Percentiles rank a stretch among this genome's conserved stretches.
phyloP scores from a whole-genome alignment of 805 yeast genomes.

The Kuraishia piskuri region DNA sequence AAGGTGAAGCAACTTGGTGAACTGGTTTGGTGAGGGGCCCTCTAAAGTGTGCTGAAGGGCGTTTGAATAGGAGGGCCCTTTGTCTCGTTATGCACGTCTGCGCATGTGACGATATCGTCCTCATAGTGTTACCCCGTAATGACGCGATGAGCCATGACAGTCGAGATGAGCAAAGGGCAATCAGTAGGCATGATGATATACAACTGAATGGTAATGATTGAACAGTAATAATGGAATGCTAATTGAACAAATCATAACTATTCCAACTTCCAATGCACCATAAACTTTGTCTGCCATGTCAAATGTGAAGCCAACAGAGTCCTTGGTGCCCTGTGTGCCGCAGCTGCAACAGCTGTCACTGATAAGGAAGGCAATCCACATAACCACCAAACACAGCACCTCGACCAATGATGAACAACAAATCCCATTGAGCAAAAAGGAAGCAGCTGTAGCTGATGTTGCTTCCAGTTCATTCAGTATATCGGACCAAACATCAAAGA shows the following conservation, averaged over 20 bases:
- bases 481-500: neutral
- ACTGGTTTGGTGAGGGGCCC: too few species aligned
- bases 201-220: too few species aligned
- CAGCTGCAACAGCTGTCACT: slow-evolving; percentile 7
- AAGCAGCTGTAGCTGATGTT: neutral
- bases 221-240: too few species aligned
- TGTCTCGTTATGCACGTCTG: neutral
- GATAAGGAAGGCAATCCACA: slow-evolving; percentile 8
- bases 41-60: too few species aligned
- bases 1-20: too few species aligned
- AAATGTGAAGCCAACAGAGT: neutral
- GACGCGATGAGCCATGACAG: neutral
- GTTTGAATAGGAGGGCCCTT: too few species aligned
- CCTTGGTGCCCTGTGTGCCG: neutral
- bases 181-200: too few species aligned
- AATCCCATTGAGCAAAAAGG: neutral
- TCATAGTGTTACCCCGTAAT: neutral
- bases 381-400: neutral
- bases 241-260: too few species aligned
- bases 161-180: too few species aligned
- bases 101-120: neutral
- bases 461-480: too few species aligned
- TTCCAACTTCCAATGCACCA: too few species aligned
- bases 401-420: neutral
- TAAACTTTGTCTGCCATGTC: neutral